phyloP scores from a whole-genome alignment of 306 rosid genomes.

The Ziziphus jujuba region DNA sequence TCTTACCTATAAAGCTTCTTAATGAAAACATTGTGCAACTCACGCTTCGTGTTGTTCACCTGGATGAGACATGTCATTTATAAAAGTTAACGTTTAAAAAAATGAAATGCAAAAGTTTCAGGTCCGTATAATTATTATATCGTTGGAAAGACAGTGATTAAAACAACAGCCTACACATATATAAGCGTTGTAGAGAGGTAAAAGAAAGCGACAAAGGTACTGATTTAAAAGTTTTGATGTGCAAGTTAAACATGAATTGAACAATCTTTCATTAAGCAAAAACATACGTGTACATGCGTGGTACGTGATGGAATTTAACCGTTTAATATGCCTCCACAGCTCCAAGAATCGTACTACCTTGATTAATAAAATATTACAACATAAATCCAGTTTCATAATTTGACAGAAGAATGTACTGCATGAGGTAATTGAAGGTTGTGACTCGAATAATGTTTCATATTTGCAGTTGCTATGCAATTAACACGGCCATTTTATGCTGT shows the following conservation, averaged over 20 bases:
- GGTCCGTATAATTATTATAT: not conserved
- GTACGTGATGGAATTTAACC: not conserved
- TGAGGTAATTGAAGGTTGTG: not conserved
- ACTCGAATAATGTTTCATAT: too few species aligned
- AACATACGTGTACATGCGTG: not conserved
- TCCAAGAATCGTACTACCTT: too few species aligned
- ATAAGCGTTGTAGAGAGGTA: not conserved
- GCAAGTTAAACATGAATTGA: not conserved
- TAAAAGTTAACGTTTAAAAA: slow-evolving; percentile 15
- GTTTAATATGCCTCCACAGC: not conserved
- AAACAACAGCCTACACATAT: not conserved
- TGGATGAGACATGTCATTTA: slow-evolving; percentile 32
- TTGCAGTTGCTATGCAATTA: too few species aligned
- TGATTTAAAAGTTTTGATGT: too few species aligned
- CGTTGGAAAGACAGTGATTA: not conserved
- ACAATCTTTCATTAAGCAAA: too few species aligned
- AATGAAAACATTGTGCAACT: slow-evolving; percentile 92
- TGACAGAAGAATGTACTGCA: not conserved
- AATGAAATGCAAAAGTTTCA: slow-evolving; percentile 16
- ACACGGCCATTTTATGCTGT: too few species aligned
- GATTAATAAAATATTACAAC: too few species aligned
- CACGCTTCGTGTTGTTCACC: slow-evolving; percentile 94
- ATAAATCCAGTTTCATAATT: too few species aligned
- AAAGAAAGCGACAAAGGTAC: too few species aligned
- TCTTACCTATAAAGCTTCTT: slow-evolving; percentile 86